These are phyloP conservation scores for Phaseolus lunatus DNA, from an alignment of 306 rosid genomes.

Conservation along the genomic window DNA sequence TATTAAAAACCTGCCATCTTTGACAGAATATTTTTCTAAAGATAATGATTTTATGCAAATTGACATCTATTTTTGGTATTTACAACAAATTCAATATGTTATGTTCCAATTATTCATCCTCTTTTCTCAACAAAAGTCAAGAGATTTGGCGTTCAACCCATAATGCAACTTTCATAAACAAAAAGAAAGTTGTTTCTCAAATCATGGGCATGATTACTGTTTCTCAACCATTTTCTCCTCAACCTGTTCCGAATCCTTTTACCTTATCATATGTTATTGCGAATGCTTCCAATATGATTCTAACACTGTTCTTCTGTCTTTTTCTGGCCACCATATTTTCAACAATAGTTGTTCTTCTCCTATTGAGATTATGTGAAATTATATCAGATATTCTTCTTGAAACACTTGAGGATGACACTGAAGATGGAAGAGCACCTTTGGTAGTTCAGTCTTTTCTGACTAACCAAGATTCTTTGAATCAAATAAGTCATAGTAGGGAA, in stretches of 20 bases:
- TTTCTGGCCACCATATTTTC: slow-evolving; percentile 12
- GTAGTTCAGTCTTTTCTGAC: slow-evolving; percentile 7
- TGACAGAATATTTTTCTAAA: slow-evolving; percentile 8
- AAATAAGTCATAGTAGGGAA: background rate
- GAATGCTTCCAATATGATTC: slow-evolving; percentile 19
- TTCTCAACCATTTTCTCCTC: slow-evolving; percentile 34
- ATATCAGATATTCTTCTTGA: slow-evolving; percentile 25
- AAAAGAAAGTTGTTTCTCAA: slow-evolving; percentile 24
- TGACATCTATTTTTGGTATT: slow-evolving; percentile 26
- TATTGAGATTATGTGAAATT: background rate
- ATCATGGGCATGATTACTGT: slow-evolving; percentile 11
- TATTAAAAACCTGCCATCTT: background rate
- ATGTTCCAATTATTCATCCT: slow-evolving; percentile 24
- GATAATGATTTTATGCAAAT: background rate
- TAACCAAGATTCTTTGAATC: background rate
- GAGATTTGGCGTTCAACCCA: slow-evolving; percentile 8
- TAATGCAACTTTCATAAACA: slow-evolving; percentile 5
- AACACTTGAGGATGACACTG: slow-evolving; percentile 36
- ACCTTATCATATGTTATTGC: slow-evolving; percentile 7
- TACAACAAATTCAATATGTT: slow-evolving; percentile 23
- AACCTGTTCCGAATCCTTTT: background rate
- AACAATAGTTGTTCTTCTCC: slow-evolving; percentile 21
- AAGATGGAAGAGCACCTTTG: slow-evolving; percentile 11
- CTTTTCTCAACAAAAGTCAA: slow-evolving; percentile 15
- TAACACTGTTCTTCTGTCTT: slow-evolving; percentile 12